These are phyloP conservation scores for Crotalaria pallida DNA, from an alignment of 306 rosid species.

Conservation along the genomic window DNA sequence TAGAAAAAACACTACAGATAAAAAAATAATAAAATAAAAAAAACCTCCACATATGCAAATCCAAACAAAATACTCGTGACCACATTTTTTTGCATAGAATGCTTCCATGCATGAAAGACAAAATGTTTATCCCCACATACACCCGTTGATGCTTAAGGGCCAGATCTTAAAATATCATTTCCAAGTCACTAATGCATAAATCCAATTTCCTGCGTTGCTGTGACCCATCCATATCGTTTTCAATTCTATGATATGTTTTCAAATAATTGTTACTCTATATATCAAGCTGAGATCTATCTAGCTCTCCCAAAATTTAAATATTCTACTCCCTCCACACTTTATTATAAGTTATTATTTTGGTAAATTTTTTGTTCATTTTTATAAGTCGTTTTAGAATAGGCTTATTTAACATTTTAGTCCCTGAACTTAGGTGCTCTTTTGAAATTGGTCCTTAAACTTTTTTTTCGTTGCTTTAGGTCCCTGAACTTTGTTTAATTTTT, in stretches of 20 bases:
- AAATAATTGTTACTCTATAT: neutral
- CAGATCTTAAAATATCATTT: slow-evolving; percentile 40
- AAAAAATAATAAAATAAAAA: no score
- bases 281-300: neutral
- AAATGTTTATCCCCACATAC: slow-evolving; percentile 51
- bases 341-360: neutral
- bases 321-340: no score
- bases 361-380: neutral
- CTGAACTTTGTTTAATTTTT: no score
- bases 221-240: neutral
- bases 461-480: no score
- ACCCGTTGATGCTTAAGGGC: slow-evolving; percentile 17
- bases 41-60: neutral
- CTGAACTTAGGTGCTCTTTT: no score
- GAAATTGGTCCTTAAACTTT: no score
- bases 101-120: slow-evolving; percentile 33
- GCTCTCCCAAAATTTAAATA: neutral
- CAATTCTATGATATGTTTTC: slow-evolving; percentile 14
- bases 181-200: neutral
- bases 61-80: slow-evolving; percentile 39
- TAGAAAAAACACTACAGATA: neutral
- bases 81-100: slow-evolving; percentile 33
- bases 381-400: no score
- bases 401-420: no score
- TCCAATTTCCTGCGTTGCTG: neutral